Base-by-base conservation (phyloP, 768 basidiomycete genomes). In the Cyclocybe aegerita region DNA sequence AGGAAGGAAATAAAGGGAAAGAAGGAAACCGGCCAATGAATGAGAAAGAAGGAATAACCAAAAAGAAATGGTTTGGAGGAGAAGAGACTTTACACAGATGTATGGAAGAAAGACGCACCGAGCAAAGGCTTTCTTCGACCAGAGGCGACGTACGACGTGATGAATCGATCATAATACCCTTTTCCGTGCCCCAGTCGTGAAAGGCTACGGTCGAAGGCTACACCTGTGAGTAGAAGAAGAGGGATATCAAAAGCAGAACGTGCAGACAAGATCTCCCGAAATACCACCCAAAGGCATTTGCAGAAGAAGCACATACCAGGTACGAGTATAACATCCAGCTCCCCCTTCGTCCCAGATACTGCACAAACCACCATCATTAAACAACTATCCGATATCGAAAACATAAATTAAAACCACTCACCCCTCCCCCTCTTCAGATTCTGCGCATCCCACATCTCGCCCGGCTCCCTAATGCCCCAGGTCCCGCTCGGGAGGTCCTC, bases 181-280 rank as follows among this genome's bases (percentile, higher is more conserved):
- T 88, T 92, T 16, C 90, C 89, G 56, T 90, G 88, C 8, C 90
- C 90, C 29, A 92, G 76, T 30, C 90, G 82, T 42, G 82, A 82
- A 47, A 85, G 63, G 11, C 77, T 77, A 37, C 70, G 73, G 68
- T 91, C 89, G 57, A 91, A 92, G 8, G 85, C 90, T 41, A 92
- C 78, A 38, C 86, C 90, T 86, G 63, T 29, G 15, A 41, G 30
- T 4, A 17, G 4, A 8, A 39, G 43, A 34, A 40, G 14, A 17
- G 7, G 9, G 11, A 15, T 9, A 45, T 32, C 3, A 36, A n/a
- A n/a, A 11, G 29, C 11, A 17, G 32, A 14, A 37, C 12, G 31
- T 5, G 36, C 36, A 23, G 23, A 4, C 23, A 2, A 23, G 4
- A 23, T 4, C 23, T 23, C 23, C 23, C 23, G 23, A 23, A 23